Evolutionary conservation across 1,284 basidiomycete genomes (phyloP), one percentile per base, ranked within the genome.

Genomic region (Vanrija humicola): DNA sequence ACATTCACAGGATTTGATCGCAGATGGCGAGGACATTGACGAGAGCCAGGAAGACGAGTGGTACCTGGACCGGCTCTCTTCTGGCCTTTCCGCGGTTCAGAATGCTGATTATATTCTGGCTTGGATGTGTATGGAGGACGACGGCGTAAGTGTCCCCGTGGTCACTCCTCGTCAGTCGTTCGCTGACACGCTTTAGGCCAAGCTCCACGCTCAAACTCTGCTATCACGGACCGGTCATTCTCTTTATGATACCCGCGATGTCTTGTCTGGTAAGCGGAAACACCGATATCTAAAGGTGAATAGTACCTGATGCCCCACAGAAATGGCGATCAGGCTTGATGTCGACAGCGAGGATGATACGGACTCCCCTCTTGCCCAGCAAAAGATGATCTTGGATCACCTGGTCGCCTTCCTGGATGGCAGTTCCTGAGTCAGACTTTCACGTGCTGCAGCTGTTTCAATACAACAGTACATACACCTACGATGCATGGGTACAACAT

Each of bases 81-180:
- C 85, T 2, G 96, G 95, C 0, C 76, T 97, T 38, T 94, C 89
- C 70, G 88, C 87, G 1, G 75, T 98, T 10, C 95, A 98, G 69
- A 88, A 87, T 16, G 83, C 90, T 21, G 95, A 98, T 75, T 96
- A 94, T 61, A 86, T 97, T 48, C 76, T 98, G 26, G 93, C 89
- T 1, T 99, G 96, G 96, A 76, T 98, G 26, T 83, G 85, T 55
- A 96, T 98, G 92, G 96, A 99, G 77, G 96, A 98, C 66, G 96
- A 98, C 66, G 96, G 93, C 29, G 92, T 94, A 77, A 58, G 88
- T 72, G 3, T 25, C n/a, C 46, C 16, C 18, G 10, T 38, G 46
- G 5, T 38, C 15, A 28, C 39, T 47, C 34, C 34, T 54, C 5
- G 21, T 23, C 21, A 23, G 5, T 3, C 21, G 5, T 23, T 23